These are phyloP conservation scores for Oryza nivara DNA, from an alignment of 176 grass and related monocot genomes.

Conservation along the genomic window DNA sequence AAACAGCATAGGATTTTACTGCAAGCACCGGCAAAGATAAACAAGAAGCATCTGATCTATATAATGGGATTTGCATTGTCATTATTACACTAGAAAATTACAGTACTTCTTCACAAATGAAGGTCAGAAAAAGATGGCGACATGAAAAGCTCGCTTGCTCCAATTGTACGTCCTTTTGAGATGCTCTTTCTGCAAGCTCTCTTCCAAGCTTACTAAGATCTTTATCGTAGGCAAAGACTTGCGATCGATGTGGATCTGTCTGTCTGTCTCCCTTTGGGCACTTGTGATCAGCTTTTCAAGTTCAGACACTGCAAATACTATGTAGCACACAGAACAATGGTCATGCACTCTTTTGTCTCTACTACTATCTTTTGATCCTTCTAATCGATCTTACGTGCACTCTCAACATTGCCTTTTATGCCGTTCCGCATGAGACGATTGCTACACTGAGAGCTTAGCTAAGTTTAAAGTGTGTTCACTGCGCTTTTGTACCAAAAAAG, in stretches of 20 bases:
- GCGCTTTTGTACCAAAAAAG: not conserved
- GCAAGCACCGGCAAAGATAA: not conserved
- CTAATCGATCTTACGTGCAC: not conserved
- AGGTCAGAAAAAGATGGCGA: not conserved
- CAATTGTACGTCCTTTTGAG: constrained; percentile 27
- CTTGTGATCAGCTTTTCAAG: not conserved
- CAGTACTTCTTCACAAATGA: constrained; percentile 3
- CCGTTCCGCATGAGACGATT: constrained; percentile 1
- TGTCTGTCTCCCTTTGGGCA: not conserved
- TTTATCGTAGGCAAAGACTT: constrained; percentile 12
- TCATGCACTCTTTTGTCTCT: not conserved
- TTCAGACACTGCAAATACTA: constrained; percentile 18
- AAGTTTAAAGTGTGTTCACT: not conserved
- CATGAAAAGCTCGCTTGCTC: constrained; percentile 22
- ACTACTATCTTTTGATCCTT: constrained; percentile 14
- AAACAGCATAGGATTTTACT: not conserved
- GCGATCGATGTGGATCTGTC: constrained; percentile 23
- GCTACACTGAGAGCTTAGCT: not conserved
- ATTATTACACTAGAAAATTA: not conserved
- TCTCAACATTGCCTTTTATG: not conserved
- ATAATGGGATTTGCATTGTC: not conserved
- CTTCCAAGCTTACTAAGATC: not conserved
- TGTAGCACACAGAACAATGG: not conserved
- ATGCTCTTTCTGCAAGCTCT: constrained; percentile 13
- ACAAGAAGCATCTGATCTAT: constrained; percentile 13